A percentile compares a stretch with the other conserved stretches of the same genome.
These are phyloP conservation scores for Miscanthus sacchariflorus DNA, from an alignment of 202 grass and related monocot genomes.

Conservation along the genomic window DNA sequence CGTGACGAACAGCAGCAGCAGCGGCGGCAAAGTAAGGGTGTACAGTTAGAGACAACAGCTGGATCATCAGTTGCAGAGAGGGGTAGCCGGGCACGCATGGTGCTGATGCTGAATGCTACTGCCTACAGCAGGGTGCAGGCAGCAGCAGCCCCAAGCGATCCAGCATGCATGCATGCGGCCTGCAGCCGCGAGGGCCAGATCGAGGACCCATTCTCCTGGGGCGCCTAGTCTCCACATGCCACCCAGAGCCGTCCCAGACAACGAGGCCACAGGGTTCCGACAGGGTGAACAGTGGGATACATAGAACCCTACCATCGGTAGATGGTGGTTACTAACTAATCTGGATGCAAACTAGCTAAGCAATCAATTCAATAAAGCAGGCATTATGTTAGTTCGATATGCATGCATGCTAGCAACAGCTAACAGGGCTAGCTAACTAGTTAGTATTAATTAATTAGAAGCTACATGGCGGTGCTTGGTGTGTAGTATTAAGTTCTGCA, in stretches of 20 bases:
- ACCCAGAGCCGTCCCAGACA: conserved; percentile 15
- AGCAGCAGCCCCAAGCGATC: neutral
- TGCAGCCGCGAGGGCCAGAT: neutral
- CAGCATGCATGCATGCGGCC: conserved; percentile 29
- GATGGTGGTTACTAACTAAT: conserved; percentile 20
- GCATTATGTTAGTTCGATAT: neutral
- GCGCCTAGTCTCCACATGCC: conserved; percentile 31
- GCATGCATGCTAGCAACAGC: neutral
- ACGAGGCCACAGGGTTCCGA: conserved; percentile 1
- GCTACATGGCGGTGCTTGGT: neutral
- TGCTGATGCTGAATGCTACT: neutral
- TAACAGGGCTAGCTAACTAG: neutral
- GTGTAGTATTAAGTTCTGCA: neutral
- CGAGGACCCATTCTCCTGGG: conserved; percentile 13
- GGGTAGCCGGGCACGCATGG: neutral
- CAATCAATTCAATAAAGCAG: neutral
- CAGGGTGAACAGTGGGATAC: conserved; percentile 13
- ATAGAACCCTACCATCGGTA: conserved; percentile 28
- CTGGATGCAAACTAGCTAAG: neutral
- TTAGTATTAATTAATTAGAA: neutral
- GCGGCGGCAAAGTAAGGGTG: neutral
- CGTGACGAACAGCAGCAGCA: neutral
- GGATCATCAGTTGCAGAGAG: neutral
- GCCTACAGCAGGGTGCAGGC: neutral
- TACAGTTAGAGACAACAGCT: neutral